Percentiles rank a stretch among this genome's conserved stretches.
phyloP scores from a whole-genome alignment of 1,284 basidiomycete genomes.

The Ceratobasidium sp. region DNA sequence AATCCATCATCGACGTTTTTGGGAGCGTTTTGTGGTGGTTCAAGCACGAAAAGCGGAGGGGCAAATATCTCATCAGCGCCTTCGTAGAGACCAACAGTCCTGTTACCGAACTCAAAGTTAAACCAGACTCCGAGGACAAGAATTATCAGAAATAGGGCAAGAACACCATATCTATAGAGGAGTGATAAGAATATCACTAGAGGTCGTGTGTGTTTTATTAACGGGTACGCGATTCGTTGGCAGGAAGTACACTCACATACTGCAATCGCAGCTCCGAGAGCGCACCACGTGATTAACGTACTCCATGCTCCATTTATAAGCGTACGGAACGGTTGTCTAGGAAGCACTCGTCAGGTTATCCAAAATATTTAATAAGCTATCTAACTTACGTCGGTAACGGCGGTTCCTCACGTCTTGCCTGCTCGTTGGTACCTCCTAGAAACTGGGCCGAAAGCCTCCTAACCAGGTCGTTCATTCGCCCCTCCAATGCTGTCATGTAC shows the following conservation, averaged over 20 bases:
- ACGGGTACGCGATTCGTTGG: neutral
- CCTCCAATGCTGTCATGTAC: constrained; percentile 26
- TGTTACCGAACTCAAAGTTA: constrained; percentile 8
- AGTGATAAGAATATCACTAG: constrained; percentile 1
- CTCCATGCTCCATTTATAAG: constrained; percentile 1
- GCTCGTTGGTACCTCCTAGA: neutral
- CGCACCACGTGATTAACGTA: neutral
- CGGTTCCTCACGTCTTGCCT: too few species aligned
- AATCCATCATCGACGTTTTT: too few species aligned
- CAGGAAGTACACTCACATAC: neutral
- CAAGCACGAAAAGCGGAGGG: too few species aligned
- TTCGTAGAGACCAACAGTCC: neutral
- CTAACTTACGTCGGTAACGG: neutral
- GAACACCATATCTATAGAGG: neutral
- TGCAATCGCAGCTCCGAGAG: neutral
- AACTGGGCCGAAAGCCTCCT: constrained; percentile 8
- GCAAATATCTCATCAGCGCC: too few species aligned
- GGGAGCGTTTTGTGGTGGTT: too few species aligned
- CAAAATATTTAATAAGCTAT: too few species aligned
- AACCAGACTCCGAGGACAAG: neutral
- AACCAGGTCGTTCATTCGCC: neutral
- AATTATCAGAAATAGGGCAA: neutral
- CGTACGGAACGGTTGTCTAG: neutral
- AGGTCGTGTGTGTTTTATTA: too few species aligned
- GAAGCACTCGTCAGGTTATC: neutral